Base-by-base conservation (phyloP, 768 basidiomycete genomes). In the Boletellus emodensis region DNA sequence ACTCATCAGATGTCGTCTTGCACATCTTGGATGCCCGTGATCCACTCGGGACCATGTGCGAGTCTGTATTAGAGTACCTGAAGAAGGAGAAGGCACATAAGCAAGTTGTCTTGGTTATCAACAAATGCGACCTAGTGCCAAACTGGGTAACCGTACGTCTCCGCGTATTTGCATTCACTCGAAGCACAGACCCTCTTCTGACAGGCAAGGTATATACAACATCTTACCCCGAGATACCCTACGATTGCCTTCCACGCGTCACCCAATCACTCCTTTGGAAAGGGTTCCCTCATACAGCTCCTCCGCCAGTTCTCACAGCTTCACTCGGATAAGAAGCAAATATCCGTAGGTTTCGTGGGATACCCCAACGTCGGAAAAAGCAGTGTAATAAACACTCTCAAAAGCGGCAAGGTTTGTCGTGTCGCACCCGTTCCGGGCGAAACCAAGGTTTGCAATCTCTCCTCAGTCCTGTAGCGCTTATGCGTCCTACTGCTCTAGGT, bases 291-390 rank as follows among this genome's bases (percentile, higher is more conserved):
- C 53, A 99, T 99, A 61, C 94, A 96, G 70, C 82, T 98, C 40
- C 80, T 99, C 40, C 83, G 96, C 24, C 96, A 98, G 65, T 99
- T 99, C 69, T 89, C 94, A 5, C 90, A 91, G 58, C 82, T 98
- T 34, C 96, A 98, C 70, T 90, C 92, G 11, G 96, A 99, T 74
- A 97, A 96, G 76, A 98, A 96, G 72, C 95, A 99, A 68, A 98
- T 99, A 60, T 95, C 92, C 17, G 94, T 99, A 57, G 95, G 95
- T 13, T 91, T 99, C 65, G 81, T 99, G 59, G 95, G 96, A 44
- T 99, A 99, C 71, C 95, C 96, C 8, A 99, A 99, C 66, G 94
- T 96, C 53, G 95, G 95, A 14, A 99, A 98, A 72, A 92, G 88
- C 57, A 89, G 86, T 65, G 90, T 99, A 52, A 99, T 99, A 72